Evolutionary conservation across 164 flowering plant genomes (phyloP), one percentile per base, ranked within the genome.

Genomic region (Berberis vulgaris): DNA sequence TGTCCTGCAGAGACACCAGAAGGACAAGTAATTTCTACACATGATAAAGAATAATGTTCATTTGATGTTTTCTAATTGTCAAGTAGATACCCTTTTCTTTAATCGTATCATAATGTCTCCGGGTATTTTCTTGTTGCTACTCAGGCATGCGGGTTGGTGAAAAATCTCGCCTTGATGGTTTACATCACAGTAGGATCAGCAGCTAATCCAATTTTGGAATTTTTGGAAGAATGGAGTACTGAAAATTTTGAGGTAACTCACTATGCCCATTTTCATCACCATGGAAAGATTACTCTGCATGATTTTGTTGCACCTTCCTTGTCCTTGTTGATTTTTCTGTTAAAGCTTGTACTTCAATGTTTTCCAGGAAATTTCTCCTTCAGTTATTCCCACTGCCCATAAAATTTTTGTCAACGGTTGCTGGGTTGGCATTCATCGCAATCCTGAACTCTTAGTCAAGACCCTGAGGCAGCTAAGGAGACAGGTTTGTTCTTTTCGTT

Each of bases 1-100:
- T 95, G 99, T 71, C 99, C 99, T 55, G 97, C 99, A 46, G 97
- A 95, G 81, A 95, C 99, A 6, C 97, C 99, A 47, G 99, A 95
- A 81, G 99, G 99, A 74, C 99, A 91, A 71, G 98, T 89, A 59
- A 69, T 57, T 65, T 43, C 13, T 45, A 6, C 39, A 47, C 9
- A 62, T 50, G 11, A 8, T 26, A 26, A 26, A 26, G 26, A 26
- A 26, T 26, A 26, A 26, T 26, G 26, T 26, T 26, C 26, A 26
- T 26, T 26, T 26, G 26, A 26, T 26, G 26, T 26, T 26, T 26
- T 26, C 26, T 0, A 26, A 26, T 26, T 26, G 26, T 26, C 26
- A 26, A 26, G 26, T 26, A 26, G 26, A 26, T 26, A 26, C 26
- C 26, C 3, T 5, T 6, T 46, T 5, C 8, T 46, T 46, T 46